Evolutionary conservation across 2,329 filamentous ascomycete species (phyloP), one percentile per base, ranked within the genome.

Genomic region (Monilinia vaccinii-corymbosi): DNA sequence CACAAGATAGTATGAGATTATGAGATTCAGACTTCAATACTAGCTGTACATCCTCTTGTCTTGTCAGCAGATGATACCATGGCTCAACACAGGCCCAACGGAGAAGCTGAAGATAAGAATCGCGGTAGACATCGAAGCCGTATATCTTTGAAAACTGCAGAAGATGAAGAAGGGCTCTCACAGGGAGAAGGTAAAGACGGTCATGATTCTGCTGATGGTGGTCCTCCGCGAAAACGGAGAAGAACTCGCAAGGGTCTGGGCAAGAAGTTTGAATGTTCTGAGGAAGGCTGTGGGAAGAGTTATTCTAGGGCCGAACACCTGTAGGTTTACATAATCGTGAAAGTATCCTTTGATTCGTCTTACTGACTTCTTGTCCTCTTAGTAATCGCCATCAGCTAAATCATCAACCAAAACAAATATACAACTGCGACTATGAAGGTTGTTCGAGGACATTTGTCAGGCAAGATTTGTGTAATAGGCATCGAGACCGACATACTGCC

Each of bases 301-400:
- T 99, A 99, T 73, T 97, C 93, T 31, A 84, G 94, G 71, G 93
- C 94, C 10, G 94, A 97, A 75, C 94, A 99, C 77, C 78, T 99
- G 77, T 97, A 83, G 80, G 78, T 75, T 28, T 46, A 49, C 45
- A 18, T 21, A 40, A 36, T 28, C 34, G 11, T n/a, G 18, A 28
- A 28, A 8, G 3, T n/a, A 42, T 34, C 23, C 45, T 16, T 21
- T 28, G 14, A 40, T 18, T 6, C 38, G 32, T n/a, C 13, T 21
- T 59, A 42, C 60, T 68, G 50, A 64, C 55, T 58, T 58, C 18
- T 18, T 23, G 38, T 25, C 25, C 23, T 47, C 23, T 48, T 62
- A 86, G 83, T 49, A 85, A 97, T 76, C 85, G 94, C 49, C 93
- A 97, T 75, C 92, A 97, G 75, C 77, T 97, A 67, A 99, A 99